Percentiles rank a stretch among this genome's conserved stretches.
Evolutionary conservation across 495 filamentous ascomycete genomes (phyloP).

Genomic region (Cairneyella variabilis): DNA sequence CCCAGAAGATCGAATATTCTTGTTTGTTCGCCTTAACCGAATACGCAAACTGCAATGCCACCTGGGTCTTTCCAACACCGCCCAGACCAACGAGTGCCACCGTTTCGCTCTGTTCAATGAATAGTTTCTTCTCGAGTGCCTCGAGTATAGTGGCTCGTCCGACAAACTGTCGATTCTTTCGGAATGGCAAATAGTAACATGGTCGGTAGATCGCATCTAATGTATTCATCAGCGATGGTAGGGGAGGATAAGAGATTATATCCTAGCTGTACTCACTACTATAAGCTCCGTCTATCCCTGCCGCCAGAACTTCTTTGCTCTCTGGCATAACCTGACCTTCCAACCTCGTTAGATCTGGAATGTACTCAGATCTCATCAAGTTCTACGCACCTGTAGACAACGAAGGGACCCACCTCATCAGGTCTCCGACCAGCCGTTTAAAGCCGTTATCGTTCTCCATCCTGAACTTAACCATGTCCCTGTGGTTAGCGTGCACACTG

Average conservation of each 20-base stretch:
- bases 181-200: conserved; percentile 5
- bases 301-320: conserved; percentile 16
- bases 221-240: conserved; percentile 18
- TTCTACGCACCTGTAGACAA: conserved; percentile 19
- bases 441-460: conserved; percentile 33
- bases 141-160: conserved; percentile 5
- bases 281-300: conserved; percentile 16
- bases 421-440: conserved; percentile 28
- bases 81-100: conserved; percentile 42
- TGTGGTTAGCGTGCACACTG: conserved; percentile 36
- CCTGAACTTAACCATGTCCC: conserved; percentile 37
- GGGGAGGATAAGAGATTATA: conserved; percentile 15
- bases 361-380: conserved; percentile 17
- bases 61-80: conserved; percentile 47
- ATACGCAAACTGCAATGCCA: conserved; percentile 35
- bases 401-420: conserved; percentile 18
- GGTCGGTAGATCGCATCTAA: conserved; percentile 8
- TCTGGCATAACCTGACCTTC: conserved; percentile 15
- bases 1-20: conserved; percentile 32
- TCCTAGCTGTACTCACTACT: conserved; percentile 18
- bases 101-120: conserved; percentile 2
- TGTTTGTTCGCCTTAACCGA: conserved; percentile 21
- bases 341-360: conserved; percentile 14
- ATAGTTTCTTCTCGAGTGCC: conserved; percentile 10
- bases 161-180: conserved; percentile 10